Evolutionary conservation across 169 alveolate species (phyloP), one percentile per base, ranked within the genome.

Genomic region (Plasmodium adleri): DNA sequence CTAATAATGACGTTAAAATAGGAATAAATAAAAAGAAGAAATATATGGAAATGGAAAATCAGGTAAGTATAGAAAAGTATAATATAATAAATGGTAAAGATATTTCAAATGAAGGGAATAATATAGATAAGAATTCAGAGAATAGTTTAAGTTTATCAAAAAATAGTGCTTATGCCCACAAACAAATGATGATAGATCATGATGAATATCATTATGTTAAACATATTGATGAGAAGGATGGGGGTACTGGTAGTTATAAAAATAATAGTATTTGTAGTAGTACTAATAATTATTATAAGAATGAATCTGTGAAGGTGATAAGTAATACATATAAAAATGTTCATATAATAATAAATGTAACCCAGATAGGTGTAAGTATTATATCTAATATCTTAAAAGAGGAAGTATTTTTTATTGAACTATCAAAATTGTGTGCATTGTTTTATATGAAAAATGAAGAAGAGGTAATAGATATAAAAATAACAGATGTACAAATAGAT

Each of bases 401-500:
- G 91, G 97, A 95, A 83, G 92, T 95, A 10, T 90, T 95, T 78
- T 95, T 94, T 88, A 91, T 95, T 26, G 97, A 95, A 52, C 54
- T 95, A 83, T 92, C 96, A 10, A 94, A 93, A 54, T 76, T 94
- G 70, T 91, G 95, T 74, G 88, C 93, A 22, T 87, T 94, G 20
- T 91, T 92, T 62, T 92, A 90, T 78, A 93, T 90, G 93, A 93
- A 94, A 54, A 96, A 95, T 49, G 97, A 95, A 70, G 88, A 94
- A 60, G 97, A 95, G 92, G 88, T 93, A 26, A 91, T 95, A 45
- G 95, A 93, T 49, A 74, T 95, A 4, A 92, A 95, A 74, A 92
- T 95, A 43, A 91, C 94, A 17, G 97, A 94, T 72, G 95, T 95
- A 3, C 97, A 95, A 50, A 70, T 95, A 62, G 97, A 95, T 71